Evolutionary conservation across 2,329 filamentous ascomycete species (phyloP), one percentile per base, ranked within the genome.

Genomic region (Penicillium sp.): DNA sequence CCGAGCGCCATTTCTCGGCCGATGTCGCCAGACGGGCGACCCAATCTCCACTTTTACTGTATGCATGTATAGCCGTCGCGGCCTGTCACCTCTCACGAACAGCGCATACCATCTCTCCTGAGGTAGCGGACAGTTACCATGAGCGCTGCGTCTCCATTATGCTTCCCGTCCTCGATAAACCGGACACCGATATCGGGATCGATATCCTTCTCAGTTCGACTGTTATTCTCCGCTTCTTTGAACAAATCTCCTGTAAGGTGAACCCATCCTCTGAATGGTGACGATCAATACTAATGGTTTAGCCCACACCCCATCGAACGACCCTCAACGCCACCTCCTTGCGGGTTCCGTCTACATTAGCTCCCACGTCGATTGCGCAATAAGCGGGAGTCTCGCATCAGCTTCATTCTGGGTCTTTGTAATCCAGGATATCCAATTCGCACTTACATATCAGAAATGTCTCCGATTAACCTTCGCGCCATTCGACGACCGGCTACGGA

Each of bases 331-430:
- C 23, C 70, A 73, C 49, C 67, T 73, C 29, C 61, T 72, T 14
- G 70, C 70, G 15, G 70, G 70, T 7, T 73, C 70, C 0, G 70
- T 73, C 11, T 73, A 72, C 48, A 67, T 73, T 47, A 68, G 69
- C 47, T 68, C 70, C 2, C 70, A 71, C 20, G 63, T 71, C 2
- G 69, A 69, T 53, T 71, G 67, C 41, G 69, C 69, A 2, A 67
- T 69, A 27, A 68, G 67, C 5, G 66, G 66, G 6, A 69, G 68
- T 7, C 67, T 73, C 18, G 66, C 69, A 1, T 69, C 70, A 20
- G 68, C 69, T 23, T 71, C 70, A 0, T 73, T 73, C 55, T 73
- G 70, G 70, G 63, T 69, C 11, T 73, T 70, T 45, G 69, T 73
- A 3, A 68, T 70, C 57, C 70, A 73, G 49, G 70, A 73, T 52